Conservation (phyloP, 2,329 filamentous ascomycete species). For the Dactylellina parvicollis region DNA sequence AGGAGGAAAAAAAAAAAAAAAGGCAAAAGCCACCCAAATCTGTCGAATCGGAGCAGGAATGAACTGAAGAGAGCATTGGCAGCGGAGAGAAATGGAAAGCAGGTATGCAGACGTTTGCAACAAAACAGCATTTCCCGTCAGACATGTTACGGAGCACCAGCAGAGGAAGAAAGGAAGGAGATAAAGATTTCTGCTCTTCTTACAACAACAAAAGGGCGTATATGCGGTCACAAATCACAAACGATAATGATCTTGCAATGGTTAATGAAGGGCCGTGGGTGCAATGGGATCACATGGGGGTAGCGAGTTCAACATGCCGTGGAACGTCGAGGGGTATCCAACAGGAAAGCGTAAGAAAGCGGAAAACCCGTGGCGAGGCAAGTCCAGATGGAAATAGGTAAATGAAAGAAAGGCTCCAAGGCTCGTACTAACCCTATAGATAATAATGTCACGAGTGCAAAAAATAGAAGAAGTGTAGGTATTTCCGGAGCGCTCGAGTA, state of each 20-base stretch:
- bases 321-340: conserved; percentile 47
- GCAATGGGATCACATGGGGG: conserved; percentile 47
- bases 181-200: background rate
- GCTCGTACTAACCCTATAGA: conserved; percentile 52
- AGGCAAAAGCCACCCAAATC: background rate
- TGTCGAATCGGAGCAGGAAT: no score
- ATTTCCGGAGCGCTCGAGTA: conserved; percentile 19
- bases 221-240: background rate
- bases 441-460: conserved; percentile 46
- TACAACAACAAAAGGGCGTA: conserved; percentile 3
- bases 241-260: background rate
- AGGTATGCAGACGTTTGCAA: no score
- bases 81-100: background rate
- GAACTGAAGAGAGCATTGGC: background rate
- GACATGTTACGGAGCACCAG: background rate
- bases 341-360: conserved; percentile 43
- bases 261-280: background rate
- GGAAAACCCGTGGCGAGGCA: conserved; percentile 29
- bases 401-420: conserved; percentile 21
- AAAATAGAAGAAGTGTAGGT: conserved; percentile 8
- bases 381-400: conserved; percentile 3
- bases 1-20: conserved; percentile 1
- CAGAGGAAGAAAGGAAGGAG: background rate
- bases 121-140: no score
- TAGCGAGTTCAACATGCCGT: conserved; percentile 37